These are phyloP conservation scores for Xylariaceae sp. DNA, from an alignment of 2,329 filamentous ascomycete species.

Conservation along the genomic window DNA sequence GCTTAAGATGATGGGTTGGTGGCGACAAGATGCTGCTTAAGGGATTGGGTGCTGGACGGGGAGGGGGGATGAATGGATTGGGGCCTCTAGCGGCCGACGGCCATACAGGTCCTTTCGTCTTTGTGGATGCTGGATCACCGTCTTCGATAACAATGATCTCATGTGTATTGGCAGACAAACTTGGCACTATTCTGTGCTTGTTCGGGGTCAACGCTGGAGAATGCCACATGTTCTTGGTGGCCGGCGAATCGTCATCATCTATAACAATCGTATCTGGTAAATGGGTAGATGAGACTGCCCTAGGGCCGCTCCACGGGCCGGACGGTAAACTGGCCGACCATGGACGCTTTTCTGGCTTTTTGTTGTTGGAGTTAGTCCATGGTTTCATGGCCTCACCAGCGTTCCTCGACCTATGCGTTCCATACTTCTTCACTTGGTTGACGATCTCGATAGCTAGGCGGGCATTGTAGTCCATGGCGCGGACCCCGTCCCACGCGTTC, in stretches of 20 bases:
- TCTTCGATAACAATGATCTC: background rate
- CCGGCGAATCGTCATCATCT: too few species aligned
- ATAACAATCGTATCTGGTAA: too few species aligned
- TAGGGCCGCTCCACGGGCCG: too few species aligned
- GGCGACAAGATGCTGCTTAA: too few species aligned
- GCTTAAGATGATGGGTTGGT: too few species aligned
- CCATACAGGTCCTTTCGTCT: too few species aligned
- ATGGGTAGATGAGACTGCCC: too few species aligned
- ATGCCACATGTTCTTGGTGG: background rate
- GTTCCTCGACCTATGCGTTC: background rate
- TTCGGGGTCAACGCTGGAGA: background rate
- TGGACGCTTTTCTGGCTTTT: conserved; percentile 9
- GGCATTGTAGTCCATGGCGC: conserved; percentile 30
- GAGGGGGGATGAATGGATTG: too few species aligned
- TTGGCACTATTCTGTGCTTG: conserved; percentile 2
- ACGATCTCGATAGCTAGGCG: conserved; percentile 34
- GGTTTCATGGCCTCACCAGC: conserved; percentile 14
- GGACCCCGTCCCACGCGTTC: conserved; percentile 25
- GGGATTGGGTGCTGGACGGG: too few species aligned
- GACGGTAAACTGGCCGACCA: too few species aligned
- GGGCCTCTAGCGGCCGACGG: too few species aligned
- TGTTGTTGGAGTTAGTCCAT: background rate
- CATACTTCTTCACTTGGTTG: background rate
- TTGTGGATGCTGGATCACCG: too few species aligned
- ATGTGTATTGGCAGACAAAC: background rate